Evolutionary conservation across 345 rosid genomes (phyloP).

Genomic region (Syzygium oleosum): DNA sequence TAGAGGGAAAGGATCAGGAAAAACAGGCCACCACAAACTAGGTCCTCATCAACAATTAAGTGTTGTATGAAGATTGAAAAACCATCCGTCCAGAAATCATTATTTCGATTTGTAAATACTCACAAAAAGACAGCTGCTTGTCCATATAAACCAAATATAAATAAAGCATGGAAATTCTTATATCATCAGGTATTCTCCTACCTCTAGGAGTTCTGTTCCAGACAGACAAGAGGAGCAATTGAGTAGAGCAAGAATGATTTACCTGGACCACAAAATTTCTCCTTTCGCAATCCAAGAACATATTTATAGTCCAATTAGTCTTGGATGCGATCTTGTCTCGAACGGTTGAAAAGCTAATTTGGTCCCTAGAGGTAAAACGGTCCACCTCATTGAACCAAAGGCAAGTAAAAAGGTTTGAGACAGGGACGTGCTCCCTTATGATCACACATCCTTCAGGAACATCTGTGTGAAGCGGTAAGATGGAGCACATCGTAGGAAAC

Average conservation of each 20-base stretch:
- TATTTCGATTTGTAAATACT: neutral
- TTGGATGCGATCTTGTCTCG: conserved; percentile 76
- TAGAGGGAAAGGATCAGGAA: neutral
- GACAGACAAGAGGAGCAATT: neutral
- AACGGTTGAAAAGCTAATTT: conserved; percentile 86
- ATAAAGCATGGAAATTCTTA: neutral
- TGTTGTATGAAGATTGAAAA: neutral
- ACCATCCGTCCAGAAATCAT: neutral
- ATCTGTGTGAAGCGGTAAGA: conserved; percentile 41
- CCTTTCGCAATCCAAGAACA: conserved; percentile 96
- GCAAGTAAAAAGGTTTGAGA: conserved; percentile 85
- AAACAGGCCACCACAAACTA: neutral
- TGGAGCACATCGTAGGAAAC: neutral
- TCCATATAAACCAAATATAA: neutral
- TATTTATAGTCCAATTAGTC: conserved; percentile 78
- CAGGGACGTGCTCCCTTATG: conserved; percentile 89
- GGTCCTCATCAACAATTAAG: neutral
- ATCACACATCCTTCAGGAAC: conserved; percentile 99
- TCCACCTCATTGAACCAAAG: conserved; percentile 99
- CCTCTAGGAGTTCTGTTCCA: neutral
- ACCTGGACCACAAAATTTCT: conserved; percentile 98
- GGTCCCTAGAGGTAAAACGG: conserved; percentile 96
- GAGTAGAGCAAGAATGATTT: conserved; percentile 2
- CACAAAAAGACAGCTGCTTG: neutral
- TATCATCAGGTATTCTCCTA: neutral